Evolutionary conservation across 2,329 filamentous ascomycete genomes (phyloP).

Genomic region (Ploettnerulaceae sp.): DNA sequence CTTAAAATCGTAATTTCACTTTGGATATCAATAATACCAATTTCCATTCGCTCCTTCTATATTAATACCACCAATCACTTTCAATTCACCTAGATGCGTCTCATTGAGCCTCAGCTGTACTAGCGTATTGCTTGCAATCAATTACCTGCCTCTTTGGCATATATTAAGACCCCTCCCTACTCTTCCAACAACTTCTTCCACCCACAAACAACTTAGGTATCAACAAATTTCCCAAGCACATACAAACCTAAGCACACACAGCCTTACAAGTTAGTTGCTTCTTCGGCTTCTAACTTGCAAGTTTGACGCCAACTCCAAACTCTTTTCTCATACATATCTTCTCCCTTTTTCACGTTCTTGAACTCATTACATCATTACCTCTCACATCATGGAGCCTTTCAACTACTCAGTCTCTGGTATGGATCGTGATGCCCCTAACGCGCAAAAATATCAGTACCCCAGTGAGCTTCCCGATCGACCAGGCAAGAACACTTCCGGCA

Average conservation of each 20-base stretch:
- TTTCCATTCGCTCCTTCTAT: no score
- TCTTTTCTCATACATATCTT: slow-evolving; percentile 6
- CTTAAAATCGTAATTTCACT: no score
- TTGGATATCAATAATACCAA: no score
- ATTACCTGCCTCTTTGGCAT: no score
- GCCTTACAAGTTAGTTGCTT: slow-evolving; percentile 14
- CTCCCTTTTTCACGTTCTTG: slow-evolving; percentile 1
- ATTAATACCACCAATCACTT: no score
- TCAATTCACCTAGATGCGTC: not conserved
- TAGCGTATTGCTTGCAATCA: no score
- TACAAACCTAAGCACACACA: slow-evolving; percentile 4
- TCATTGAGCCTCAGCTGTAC: no score
- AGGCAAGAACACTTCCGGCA: slow-evolving; percentile 54
- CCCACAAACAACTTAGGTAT: slow-evolving; percentile 1
- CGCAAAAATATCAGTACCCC: slow-evolving; percentile 22
- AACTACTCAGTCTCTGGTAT: slow-evolving; percentile 28
- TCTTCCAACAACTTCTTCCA: not conserved
- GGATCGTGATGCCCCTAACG: slow-evolving; percentile 6
- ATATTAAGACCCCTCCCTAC: not conserved
- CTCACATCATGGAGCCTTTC: slow-evolving; percentile 28
- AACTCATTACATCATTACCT: slow-evolving; percentile 11
- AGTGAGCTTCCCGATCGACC: slow-evolving; percentile 41
- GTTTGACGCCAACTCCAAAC: slow-evolving; percentile 11
- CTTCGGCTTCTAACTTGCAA: slow-evolving; percentile 16
- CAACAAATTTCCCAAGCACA: slow-evolving; percentile 5